Evolutionary conservation across 129 eudicot genomes (phyloP), one percentile per base, ranked within the genome.

Genomic region (Flaveria trinervia): DNA sequence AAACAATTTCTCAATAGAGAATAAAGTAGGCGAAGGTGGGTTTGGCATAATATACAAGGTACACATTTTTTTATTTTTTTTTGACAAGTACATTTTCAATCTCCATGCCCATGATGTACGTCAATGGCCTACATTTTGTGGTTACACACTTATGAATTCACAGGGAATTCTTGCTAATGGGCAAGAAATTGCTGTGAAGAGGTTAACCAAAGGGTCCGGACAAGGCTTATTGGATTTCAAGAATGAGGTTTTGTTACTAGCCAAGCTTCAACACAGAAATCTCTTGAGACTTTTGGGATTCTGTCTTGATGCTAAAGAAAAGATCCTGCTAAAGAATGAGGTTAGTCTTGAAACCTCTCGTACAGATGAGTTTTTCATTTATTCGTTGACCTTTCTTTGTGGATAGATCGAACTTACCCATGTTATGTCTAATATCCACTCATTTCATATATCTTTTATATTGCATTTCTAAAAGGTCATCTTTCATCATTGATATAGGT

Each of bases 1-100:
- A 57, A 54, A 76, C 73, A 79, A 80, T 16, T 80, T 84, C 50
- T 80, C 82, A 10, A 39, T 20, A 7, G n/a, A 54, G 14, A 76
- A 84, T 77, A 84, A 80, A 65, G 74, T 84, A 18, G 87, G 87
- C 16, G 82, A 80, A 77, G 87, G 87, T 65, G 87, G 87, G 25
- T 84, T 84, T 62, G 87, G 84, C 33, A 69, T 49, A 11, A 79
- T 84, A 26, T 84, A 75, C 17, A 80, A 26, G 28, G 28, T 26
- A 26, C 28, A 26, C 1, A 26, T 1, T n/a, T n/a, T n/a, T n/a
- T n/a, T n/a, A n/a, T 1, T 26, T 26, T 26, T 26, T 1, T 2
- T 26, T 26, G 28, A 26, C 28, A 1, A 26, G 1, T 26, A 26
- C 2, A 26, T 26, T 26, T 26, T 26, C 28, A 26, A 26, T 26